phyloP scores from a whole-genome alignment of 352 stramenopile species.

The Thalassiosira ordinaria region DNA sequence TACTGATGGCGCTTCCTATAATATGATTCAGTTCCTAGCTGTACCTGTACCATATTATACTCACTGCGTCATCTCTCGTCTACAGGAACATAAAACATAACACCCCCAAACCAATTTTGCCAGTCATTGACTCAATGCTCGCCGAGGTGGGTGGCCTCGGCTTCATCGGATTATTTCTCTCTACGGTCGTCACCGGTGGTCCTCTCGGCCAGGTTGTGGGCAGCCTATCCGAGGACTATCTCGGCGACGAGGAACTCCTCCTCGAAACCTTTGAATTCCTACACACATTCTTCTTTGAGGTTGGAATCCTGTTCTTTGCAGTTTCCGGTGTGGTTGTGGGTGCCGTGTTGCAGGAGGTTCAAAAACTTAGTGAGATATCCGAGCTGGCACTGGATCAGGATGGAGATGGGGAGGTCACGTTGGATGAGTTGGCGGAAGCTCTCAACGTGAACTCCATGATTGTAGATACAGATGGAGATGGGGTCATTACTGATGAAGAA shows the following conservation, averaged over 20 bases:
- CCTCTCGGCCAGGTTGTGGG: constrained; percentile 31
- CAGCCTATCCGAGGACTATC: constrained; percentile 31
- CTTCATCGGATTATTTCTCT: constrained; percentile 56
- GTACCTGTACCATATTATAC: not conserved
- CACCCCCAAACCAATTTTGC: constrained; percentile 40
- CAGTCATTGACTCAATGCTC: constrained; percentile 57
- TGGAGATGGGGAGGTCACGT: constrained; percentile 49
- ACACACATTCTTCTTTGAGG: constrained; percentile 59
- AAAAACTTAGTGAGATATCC: constrained; percentile 35
- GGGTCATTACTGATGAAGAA: constrained; percentile 42
- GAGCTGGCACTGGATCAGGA: constrained; percentile 32
- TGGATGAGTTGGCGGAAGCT: constrained; percentile 45
- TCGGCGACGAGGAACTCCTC: constrained; percentile 55
- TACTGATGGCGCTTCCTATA: too few species aligned
- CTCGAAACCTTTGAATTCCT: constrained; percentile 61
- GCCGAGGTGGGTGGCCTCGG: constrained; percentile 52
- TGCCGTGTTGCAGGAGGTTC: constrained; percentile 29
- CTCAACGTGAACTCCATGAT: constrained; percentile 37
- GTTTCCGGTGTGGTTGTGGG: constrained; percentile 34
- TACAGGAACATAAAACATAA: constrained; percentile 25
- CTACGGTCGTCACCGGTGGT: constrained; percentile 30
- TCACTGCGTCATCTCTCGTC: not conserved
- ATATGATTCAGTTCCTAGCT: not conserved
- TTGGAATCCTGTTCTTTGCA: constrained; percentile 56
- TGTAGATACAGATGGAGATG: constrained; percentile 52